Base-by-base conservation (phyloP, 2,329 filamentous ascomycete genomes). In the Keithomyces neogunnii region DNA sequence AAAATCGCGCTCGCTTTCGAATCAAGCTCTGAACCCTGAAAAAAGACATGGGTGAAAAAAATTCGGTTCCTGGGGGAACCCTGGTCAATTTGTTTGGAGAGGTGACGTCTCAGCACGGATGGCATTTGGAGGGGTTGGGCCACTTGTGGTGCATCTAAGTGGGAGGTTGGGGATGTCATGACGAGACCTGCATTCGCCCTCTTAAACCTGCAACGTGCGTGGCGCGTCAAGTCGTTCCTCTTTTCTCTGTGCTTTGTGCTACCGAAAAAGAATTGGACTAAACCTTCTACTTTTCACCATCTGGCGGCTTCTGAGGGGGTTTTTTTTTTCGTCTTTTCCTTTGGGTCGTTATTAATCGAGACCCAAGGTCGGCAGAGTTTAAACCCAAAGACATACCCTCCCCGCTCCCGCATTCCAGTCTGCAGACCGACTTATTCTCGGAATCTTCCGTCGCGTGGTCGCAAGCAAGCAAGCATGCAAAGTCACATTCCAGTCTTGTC, bases 151-250 rank as follows among this genome's bases (percentile, higher is more conserved):
- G 35, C 44, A 3, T 62, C 59, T 63, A 65, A 66, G 63, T 65
- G 56, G 63, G 66, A 67, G 66, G 66, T 63, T 66, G 66, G 66
- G 66, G 32, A 50, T 38, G 32, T 49, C 40, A 9, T 31, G 40
- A 28, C 47, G 42, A 49, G 5, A 48, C 47, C 33, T 45, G 47
- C 36, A 38, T 19, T 19, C 19, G 51, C 47, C 51, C 43, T 49
- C 47, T 52, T 47, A 52, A 47, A 44, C 29, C 11, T 44, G 45
- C 45, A 40, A 39, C n/a, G 26, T 42, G 45, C 48, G 40, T 43
- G 48, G 39, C 48, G 45, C 48, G 44, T 11, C 19, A 8, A 35
- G 40, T 19, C 26, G 4, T n/a, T 40, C 33, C 45, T 40, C 33
- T 40, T 13, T 48, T 28, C 4, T 40, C 46, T 11, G 36, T 38